Conservation (phyloP, 1,139 yeast species). For the Hansenula lynferdii region DNA sequence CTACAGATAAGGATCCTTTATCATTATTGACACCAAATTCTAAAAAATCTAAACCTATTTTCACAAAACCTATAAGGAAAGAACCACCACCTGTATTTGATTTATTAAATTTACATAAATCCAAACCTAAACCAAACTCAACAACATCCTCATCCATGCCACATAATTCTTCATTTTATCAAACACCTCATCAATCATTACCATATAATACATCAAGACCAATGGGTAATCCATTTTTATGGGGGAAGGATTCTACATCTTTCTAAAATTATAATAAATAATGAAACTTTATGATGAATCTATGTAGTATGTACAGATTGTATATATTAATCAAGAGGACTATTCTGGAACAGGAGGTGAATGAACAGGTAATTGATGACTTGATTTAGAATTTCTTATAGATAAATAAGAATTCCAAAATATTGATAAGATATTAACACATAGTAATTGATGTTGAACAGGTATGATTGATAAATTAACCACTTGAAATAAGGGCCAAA, state of each 20-base stretch:
- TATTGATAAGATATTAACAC: constrained; percentile 69
- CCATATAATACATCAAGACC: too few relatives aligned
- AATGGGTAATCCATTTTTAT: too few relatives aligned
- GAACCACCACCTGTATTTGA: not conserved
- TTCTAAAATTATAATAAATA: too few relatives aligned
- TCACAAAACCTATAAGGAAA: too few relatives aligned
- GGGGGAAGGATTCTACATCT: too few relatives aligned
- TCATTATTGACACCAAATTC: too few relatives aligned
- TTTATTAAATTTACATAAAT: not conserved
- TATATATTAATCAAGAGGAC: not conserved
- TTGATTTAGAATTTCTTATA: constrained; percentile 33
- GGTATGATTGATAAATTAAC: constrained; percentile 72
- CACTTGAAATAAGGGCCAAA: constrained; percentile 84
- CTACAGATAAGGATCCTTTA: too few relatives aligned
- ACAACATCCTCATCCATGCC: not conserved
- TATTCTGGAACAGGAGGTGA: constrained; percentile 34
- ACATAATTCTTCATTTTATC: not conserved
- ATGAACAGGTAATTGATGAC: constrained; percentile 24
- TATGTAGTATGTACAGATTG: not conserved
- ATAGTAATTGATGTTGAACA: constrained; percentile 56
- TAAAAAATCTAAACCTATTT: too few relatives aligned
- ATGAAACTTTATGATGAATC: too few relatives aligned
- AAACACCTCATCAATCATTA: too few relatives aligned
- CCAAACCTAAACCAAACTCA: not conserved
- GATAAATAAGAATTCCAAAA: constrained; percentile 86